phyloP scores from a whole-genome alignment of 1,139 yeast genomes.

The Nakaseomyces delphensis region DNA sequence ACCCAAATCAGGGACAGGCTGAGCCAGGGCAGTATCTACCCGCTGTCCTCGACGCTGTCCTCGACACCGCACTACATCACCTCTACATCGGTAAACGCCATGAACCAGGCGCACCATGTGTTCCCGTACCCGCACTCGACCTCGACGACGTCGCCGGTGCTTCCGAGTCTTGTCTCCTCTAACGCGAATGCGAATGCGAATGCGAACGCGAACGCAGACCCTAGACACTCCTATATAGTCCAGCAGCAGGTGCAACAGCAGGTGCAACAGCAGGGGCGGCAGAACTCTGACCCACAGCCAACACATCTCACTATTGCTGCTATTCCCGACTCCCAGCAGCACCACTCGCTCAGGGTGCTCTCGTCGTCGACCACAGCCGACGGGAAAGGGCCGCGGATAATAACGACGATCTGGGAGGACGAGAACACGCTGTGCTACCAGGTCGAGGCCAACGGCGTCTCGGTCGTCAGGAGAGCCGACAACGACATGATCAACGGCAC shows the following conservation, averaged over 20 bases:
- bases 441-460: conserved; percentile 85
- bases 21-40: too few species aligned
- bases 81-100: conserved; percentile 1
- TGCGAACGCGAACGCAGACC: not conserved
- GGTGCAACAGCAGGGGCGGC: too few species aligned
- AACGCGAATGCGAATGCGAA: too few species aligned
- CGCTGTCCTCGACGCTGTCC: too few species aligned
- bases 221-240: conserved; percentile 1
- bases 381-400: conserved; percentile 59
- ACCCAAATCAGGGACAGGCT: too few species aligned
- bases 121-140: conserved; percentile 1
- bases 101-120: conserved; percentile 5
- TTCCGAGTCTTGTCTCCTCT: not conserved
- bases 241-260: too few species aligned
- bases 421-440: conserved; percentile 91
- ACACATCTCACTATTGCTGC: conserved; percentile 4
- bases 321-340: conserved; percentile 4
- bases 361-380: conserved; percentile 1
- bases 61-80: conserved; percentile 2
- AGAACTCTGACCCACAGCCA: too few species aligned
- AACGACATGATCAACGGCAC: conserved; percentile 93
- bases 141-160: not conserved
- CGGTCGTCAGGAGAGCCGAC: conserved; percentile 89
- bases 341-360: conserved; percentile 3
- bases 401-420: conserved; percentile 97